phyloP scores from a whole-genome alignment of 78 protist species.

The Planoprotostelium fungivorum region DNA sequence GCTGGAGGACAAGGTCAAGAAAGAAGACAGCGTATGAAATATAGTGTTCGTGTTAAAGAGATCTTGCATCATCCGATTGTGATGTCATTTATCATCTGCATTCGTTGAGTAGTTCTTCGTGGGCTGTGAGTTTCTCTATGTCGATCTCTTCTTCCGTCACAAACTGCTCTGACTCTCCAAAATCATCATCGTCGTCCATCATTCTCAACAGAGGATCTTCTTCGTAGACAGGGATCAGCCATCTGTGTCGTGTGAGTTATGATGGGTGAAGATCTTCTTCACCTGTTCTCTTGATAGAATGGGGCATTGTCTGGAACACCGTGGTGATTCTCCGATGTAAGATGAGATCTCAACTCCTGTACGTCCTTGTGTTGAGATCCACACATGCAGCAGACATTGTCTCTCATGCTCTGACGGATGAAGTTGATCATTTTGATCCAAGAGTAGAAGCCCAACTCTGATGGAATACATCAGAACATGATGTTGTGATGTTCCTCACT shows the following conservation, averaged over 20 bases:
- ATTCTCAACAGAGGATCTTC: neutral
- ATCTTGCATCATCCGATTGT: too few relatives aligned
- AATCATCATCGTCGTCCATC: neutral
- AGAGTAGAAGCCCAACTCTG: neutral
- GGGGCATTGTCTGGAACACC: neutral
- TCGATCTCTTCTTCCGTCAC: neutral
- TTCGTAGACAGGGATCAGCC: neutral
- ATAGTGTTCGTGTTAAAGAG: too few relatives aligned
- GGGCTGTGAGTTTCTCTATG: neutral
- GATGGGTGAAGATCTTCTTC: neutral
- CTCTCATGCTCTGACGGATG: neutral
- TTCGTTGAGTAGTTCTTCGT: neutral
- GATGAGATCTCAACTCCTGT: neutral
- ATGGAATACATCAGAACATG: too few relatives aligned
- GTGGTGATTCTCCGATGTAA: neutral
- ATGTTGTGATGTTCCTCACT: neutral
- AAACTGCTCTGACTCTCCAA: neutral
- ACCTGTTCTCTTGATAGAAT: neutral
- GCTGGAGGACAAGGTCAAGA: too few relatives aligned
- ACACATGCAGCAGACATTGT: neutral
- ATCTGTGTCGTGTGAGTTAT: neutral
- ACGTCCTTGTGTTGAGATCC: neutral
- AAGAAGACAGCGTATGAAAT: too few relatives aligned
- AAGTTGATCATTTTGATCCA: neutral
- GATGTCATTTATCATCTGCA: conserved; percentile 1